Evolutionary conservation across 441 rosid species (phyloP).

Genomic region (Mallotus repandus): DNA sequence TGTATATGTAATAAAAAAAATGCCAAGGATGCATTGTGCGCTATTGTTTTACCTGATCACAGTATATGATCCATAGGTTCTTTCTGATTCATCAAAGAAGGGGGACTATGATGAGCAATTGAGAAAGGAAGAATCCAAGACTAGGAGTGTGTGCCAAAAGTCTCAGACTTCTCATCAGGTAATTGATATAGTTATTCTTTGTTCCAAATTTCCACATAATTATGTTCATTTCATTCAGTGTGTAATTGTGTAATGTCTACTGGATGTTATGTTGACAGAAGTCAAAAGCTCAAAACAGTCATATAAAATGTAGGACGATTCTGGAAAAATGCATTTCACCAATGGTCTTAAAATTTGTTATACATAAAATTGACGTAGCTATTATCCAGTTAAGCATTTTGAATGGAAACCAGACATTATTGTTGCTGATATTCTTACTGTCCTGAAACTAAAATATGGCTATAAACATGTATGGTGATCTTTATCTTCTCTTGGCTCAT

Average conservation of each 20-base stretch:
- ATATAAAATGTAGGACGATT: not conserved
- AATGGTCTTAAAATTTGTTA: not conserved
- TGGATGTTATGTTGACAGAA: not conserved
- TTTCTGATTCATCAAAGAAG: slow-evolving; percentile 84
- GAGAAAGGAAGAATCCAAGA: slow-evolving; percentile 75
- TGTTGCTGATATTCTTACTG: not conserved
- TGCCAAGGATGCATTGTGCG: slow-evolving; percentile 4
- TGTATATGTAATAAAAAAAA: slow-evolving; percentile 8
- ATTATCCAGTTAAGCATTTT: not conserved
- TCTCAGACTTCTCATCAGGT: slow-evolving; percentile 63
- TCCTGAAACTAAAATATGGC: not conserved
- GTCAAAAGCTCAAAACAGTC: not conserved
- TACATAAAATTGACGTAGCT: not conserved
- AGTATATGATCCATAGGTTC: slow-evolving; percentile 57
- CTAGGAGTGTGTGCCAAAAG: slow-evolving; percentile 73
- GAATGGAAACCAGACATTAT: not conserved
- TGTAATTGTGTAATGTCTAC: not conserved
- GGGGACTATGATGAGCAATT: slow-evolving; percentile 93
- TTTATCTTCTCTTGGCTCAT: not conserved
- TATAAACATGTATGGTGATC: not conserved
- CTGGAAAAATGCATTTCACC: not conserved
- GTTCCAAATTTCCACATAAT: slow-evolving; percentile 3
- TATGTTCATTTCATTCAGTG: not conserved
- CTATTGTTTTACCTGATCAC: slow-evolving; percentile 21
- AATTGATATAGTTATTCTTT: slow-evolving; percentile 18